phyloP scores from a whole-genome alignment of 495 filamentous ascomycete genomes.

The Penicillium bovifimosum region DNA sequence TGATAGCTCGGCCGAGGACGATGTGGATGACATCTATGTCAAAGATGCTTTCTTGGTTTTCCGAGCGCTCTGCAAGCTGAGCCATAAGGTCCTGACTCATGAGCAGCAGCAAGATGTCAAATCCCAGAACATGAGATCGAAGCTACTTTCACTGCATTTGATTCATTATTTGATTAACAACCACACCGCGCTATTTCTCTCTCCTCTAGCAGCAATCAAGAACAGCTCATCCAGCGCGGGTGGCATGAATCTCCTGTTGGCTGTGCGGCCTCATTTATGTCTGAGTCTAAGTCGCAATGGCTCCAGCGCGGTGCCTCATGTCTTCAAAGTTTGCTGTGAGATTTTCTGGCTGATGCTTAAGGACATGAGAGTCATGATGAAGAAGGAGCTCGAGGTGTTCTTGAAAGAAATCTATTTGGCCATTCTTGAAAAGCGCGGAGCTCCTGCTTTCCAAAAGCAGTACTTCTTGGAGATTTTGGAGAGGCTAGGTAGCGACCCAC shows the following conservation, averaged over 20 bases:
- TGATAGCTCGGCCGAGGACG: slow-evolving; percentile 65
- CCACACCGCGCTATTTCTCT: slow-evolving; percentile 79
- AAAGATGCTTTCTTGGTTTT: slow-evolving; percentile 97
- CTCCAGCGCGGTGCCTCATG: slow-evolving; percentile 79
- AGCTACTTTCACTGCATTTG: slow-evolving; percentile 88
- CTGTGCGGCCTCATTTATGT: slow-evolving; percentile 92
- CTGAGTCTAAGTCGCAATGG: slow-evolving; percentile 91
- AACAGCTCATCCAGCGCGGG: slow-evolving; percentile 82
- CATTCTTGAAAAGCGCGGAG: slow-evolving; percentile 80
- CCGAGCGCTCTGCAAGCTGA: slow-evolving; percentile 94
- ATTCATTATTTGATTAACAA: slow-evolving; percentile 93
- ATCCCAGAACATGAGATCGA: slow-evolving; percentile 93
- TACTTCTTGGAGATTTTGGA: slow-evolving; percentile 85
- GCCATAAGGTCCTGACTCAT: slow-evolving; percentile 78
- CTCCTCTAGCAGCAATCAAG: slow-evolving; percentile 80
- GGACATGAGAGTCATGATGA: slow-evolving; percentile 87
- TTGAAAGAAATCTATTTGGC: slow-evolving; percentile 96
- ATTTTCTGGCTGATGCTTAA: slow-evolving; percentile 97
- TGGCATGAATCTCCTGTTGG: slow-evolving; percentile 86
- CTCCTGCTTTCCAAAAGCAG: slow-evolving; percentile 83
- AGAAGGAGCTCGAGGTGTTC: slow-evolving; percentile 98
- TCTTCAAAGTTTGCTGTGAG: slow-evolving; percentile 95
- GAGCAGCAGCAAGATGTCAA: slow-evolving; percentile 92
- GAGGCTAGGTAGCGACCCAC: slow-evolving; percentile 74
- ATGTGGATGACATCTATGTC: slow-evolving; percentile 93